Evolutionary conservation across 75 land plant species (phyloP).

Genomic region (Selaginella moellendorffii): DNA sequence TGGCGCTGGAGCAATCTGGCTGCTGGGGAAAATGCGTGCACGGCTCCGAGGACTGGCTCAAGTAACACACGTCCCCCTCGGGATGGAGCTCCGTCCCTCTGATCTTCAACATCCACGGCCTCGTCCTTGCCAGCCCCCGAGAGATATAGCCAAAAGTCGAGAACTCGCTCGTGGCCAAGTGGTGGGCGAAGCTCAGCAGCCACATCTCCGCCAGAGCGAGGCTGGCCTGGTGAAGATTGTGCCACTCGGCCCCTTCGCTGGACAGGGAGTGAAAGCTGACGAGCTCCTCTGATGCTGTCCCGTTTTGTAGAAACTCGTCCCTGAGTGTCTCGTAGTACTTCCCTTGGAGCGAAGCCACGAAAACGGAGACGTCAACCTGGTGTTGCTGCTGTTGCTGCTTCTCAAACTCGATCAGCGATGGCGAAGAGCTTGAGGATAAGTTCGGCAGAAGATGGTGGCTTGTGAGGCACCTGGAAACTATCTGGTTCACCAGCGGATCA

Average conservation of each 20-base stretch:
- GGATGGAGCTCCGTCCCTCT: background rate
- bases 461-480: conserved; percentile 14
- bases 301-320: background rate
- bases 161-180: background rate
- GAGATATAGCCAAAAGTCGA: conserved; percentile 4
- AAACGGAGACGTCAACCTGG: background rate
- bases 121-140: background rate
- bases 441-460: conserved; percentile 10
- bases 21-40: conserved; percentile 14
- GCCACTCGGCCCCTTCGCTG: conserved; percentile 12
- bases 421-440: background rate
- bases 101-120: background rate
- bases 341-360: conserved; percentile 12
- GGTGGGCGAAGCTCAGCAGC: conserved; percentile 3
- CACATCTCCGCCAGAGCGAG: conserved; percentile 15
- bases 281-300: background rate
- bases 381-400: background rate
- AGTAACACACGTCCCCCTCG: conserved; percentile 3
- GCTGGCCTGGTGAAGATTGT: conserved; percentile 11
- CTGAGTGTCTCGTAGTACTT: conserved; percentile 9
- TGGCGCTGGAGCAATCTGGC: background rate
- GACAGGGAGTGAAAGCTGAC: conserved; percentile 10
- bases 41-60: conserved; percentile 18
- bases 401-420: background rate
- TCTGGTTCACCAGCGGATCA: conserved; percentile 6